These are phyloP conservation scores for Leccinellum luteum DNA, from an alignment of 768 basidiomycete genomes.

Conservation along the genomic window DNA sequence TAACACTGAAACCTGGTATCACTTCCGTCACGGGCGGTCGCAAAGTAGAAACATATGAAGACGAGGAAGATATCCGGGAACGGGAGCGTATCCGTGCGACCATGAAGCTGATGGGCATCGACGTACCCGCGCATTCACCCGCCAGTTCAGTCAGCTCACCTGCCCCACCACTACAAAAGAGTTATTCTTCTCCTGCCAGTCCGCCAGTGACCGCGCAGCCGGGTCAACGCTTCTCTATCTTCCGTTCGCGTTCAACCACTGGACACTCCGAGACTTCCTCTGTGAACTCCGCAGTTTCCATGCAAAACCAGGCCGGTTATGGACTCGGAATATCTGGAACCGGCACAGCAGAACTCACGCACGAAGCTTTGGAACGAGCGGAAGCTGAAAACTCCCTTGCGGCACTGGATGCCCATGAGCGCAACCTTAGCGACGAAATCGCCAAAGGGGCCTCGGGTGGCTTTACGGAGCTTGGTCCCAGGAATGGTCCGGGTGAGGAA, in stretches of 20 bases:
- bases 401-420: slow-evolving; percentile 79
- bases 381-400: slow-evolving; percentile 76
- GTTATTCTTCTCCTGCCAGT: slow-evolving; percentile 37
- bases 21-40: slow-evolving; percentile 57
- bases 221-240: slow-evolving; percentile 66
- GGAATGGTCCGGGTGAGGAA: slow-evolving; percentile 44
- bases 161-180: slow-evolving; percentile 39
- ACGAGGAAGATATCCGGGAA: slow-evolving; percentile 88
- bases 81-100: slow-evolving; percentile 86
- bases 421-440: slow-evolving; percentile 66
- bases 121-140: slow-evolving; percentile 54
- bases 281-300: slow-evolving; percentile 41
- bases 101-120: slow-evolving; percentile 93
- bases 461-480: slow-evolving; percentile 71
- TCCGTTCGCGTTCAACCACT: slow-evolving; percentile 50
- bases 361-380: slow-evolving; percentile 74
- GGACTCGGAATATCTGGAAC: slow-evolving; percentile 28
- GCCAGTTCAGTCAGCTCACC: slow-evolving; percentile 19
- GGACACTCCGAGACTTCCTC: slow-evolving; percentile 48
- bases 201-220: slow-evolving; percentile 28
- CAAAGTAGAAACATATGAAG: slow-evolving; percentile 84
- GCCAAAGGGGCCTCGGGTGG: slow-evolving; percentile 71
- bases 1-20: slow-evolving; percentile 70
- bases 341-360: slow-evolving; percentile 51
- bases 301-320: slow-evolving; percentile 33